These are phyloP conservation scores for Acanthamoeba divionensis DNA, from an alignment of 208 protist species.

Conservation along the genomic window DNA sequence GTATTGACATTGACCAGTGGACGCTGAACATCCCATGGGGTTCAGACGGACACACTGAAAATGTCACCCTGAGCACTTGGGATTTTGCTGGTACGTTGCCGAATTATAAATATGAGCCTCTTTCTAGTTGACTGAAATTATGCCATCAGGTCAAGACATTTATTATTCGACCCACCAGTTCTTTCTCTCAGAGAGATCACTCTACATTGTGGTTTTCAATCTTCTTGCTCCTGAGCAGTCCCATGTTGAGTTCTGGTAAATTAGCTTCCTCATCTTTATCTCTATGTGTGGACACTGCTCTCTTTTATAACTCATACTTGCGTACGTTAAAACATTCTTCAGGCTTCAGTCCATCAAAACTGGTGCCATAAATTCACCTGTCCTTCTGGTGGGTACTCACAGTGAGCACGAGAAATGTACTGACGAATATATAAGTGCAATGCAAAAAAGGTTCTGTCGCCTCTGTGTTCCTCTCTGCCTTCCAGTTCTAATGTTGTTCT, in stretches of 20 bases:
- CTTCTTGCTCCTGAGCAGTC: not conserved
- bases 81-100: not conserved
- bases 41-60: not conserved
- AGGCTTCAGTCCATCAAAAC: not conserved
- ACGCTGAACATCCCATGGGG: slow-evolving; percentile 22
- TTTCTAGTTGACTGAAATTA: not conserved
- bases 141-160: not conserved
- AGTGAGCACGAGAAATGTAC: too few species aligned
- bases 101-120: not conserved
- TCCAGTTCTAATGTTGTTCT: not conserved
- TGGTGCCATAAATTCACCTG: not conserved
- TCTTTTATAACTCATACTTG: not conserved
- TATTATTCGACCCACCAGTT: slow-evolving; percentile 33
- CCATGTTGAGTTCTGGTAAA: slow-evolving; percentile 13
- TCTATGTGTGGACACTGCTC: not conserved
- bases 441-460: not conserved
- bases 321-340: not conserved
- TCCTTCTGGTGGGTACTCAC: slow-evolving; percentile 20
- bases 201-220: slow-evolving; percentile 30
- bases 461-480: not conserved
- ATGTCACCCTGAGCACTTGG: not conserved
- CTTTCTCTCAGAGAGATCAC: slow-evolving; percentile 19
- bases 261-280: not conserved
- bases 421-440: not conserved
- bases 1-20: slow-evolving; percentile 44